Evolutionary conservation across 768 basidiomycete species (phyloP), one percentile per base, ranked within the genome.

Genomic region (Rhodosporidiobolus odoratus): DNA sequence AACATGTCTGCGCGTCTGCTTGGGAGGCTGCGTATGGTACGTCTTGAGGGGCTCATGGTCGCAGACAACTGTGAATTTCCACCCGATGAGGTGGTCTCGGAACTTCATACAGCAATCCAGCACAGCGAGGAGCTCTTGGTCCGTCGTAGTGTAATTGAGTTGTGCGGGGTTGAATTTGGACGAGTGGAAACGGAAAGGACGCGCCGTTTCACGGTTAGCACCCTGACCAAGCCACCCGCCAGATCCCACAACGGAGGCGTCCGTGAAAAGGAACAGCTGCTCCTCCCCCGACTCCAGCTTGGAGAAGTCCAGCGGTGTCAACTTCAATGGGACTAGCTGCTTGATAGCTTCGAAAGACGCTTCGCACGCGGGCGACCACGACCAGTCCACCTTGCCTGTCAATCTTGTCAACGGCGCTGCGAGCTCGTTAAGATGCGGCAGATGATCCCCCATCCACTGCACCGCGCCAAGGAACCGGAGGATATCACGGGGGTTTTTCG

Each of bases 141-240:
- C 58, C 7, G 65, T 66, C 1, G 68, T 69, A 4, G 47, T 23
- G 57, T 69, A 69, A 40, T 69, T 58, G 15, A 32, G 25, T 34
- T 63, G 62, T 8, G 68, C 68, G 4, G 47, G 8, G 40, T 69
- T 69, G 43, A 58, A 69, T 50, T 69, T 69, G 15, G 48, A 38
- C 17, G 68, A 69, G 43, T 58, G 43, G 48, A 52, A 69, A 10
- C 68, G 68, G 40, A 64, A 41, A 25, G 68, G 68, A 9, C 45
- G 45, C 3, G 68, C 68, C 27, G 4, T 23, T 19, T 47, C 19
- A 17, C 47, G 48, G 4, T 37, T 3, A 13, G 38, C 0, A 2
- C 68, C 68, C 37, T 63, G 62, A 2, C 68, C 68, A 21, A 69
- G 37, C 68, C 68, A 69, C 0, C 57, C 48, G 15, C 68, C 68